These are phyloP conservation scores for Monosporozyma aerobia DNA, from an alignment of 805 yeast genomes.

Conservation along the genomic window DNA sequence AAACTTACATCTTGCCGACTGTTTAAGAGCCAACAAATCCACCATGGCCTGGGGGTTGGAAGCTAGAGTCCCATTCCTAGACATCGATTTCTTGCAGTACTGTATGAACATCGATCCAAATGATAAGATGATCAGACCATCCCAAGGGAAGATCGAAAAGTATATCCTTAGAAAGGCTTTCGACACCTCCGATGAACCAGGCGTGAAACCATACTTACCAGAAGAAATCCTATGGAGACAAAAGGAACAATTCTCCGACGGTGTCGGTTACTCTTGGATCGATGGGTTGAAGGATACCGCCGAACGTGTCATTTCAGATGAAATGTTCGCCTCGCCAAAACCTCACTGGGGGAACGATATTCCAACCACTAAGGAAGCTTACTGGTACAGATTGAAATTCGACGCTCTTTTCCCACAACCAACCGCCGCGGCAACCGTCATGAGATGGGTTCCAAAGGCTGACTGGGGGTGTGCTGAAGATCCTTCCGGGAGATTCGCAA, in stretches of 20 bases:
- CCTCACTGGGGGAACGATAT: conserved; percentile 93
- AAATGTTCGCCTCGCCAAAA: conserved; percentile 82
- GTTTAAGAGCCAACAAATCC: conserved; percentile 97
- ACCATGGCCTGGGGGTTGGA: conserved; percentile 99
- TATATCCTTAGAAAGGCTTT: conserved; percentile 96
- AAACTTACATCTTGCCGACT: conserved; percentile 94
- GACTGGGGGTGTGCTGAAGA: conserved; percentile 99
- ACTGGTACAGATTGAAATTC: conserved; percentile 96
- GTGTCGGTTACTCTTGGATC: conserved; percentile 99
- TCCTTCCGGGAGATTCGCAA: conserved; percentile 95
- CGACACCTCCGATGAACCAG: conserved; percentile 80
- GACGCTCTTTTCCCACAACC: conserved; percentile 85
- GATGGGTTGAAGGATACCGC: conserved; percentile 96
- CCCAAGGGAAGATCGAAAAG: conserved; percentile 81
- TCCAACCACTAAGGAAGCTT: conserved; percentile 97
- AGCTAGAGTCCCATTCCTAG: conserved; percentile 99
- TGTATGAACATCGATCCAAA: conserved; percentile 92
- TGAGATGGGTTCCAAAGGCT: conserved; percentile 99
- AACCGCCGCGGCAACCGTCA: conserved; percentile 92
- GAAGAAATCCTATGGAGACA: conserved; percentile 98
- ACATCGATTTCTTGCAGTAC: conserved; percentile 80
- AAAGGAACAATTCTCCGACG: conserved; percentile 98
- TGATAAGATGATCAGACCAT: conserved; percentile 72
- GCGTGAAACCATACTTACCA: conserved; percentile 79
- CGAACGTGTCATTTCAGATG: conserved; percentile 77